phyloP scores from a whole-genome alignment of 2,329 filamentous ascomycete species.

The Sarocladium brachiariae region DNA sequence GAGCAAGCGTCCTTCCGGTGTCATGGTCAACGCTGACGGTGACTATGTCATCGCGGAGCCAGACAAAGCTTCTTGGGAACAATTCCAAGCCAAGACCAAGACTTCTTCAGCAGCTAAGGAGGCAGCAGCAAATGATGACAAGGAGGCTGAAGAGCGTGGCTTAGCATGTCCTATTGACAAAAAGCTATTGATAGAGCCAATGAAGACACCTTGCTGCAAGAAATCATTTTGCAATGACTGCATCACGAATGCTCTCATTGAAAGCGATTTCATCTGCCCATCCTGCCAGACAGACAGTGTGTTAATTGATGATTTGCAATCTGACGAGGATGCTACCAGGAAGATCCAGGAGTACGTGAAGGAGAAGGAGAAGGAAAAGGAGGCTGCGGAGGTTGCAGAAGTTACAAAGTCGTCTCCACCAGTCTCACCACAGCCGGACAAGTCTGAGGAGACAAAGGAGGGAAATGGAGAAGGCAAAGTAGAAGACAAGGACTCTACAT shows the following conservation, averaged over 20 bases:
- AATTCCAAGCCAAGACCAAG: constrained; percentile 92
- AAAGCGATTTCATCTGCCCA: constrained; percentile 95
- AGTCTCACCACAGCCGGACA: constrained; percentile 23
- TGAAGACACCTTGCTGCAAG: constrained; percentile 97
- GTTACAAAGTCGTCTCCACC: constrained; percentile 35
- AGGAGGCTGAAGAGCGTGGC: constrained; percentile 80
- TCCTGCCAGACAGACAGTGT: constrained; percentile 86
- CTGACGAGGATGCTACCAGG: constrained; percentile 69
- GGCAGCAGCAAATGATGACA: constrained; percentile 62
- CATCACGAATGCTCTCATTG: constrained; percentile 97
- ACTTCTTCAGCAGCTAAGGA: constrained; percentile 77
- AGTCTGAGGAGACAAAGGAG: constrained; percentile 31
- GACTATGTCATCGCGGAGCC: constrained; percentile 96
- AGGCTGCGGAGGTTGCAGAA: no score
- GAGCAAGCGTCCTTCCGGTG: constrained; percentile 76
- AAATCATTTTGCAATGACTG: constrained; percentile 99
- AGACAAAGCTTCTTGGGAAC: constrained; percentile 92
- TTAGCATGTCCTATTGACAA: constrained; percentile 95
- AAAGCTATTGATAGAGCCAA: constrained; percentile 95
- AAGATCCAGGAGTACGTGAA: constrained; percentile 72
- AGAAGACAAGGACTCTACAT: constrained; percentile 30
- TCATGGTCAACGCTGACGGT: constrained; percentile 97
- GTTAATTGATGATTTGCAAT: constrained; percentile 81
- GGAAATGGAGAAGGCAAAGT: constrained; percentile 17
- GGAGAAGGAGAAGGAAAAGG: constrained; percentile 53